Evolutionary conservation across 2,329 filamentous ascomycete genomes (phyloP), one percentile per base, ranked within the genome.

Genomic region (Talaromyces rugulosus): DNA sequence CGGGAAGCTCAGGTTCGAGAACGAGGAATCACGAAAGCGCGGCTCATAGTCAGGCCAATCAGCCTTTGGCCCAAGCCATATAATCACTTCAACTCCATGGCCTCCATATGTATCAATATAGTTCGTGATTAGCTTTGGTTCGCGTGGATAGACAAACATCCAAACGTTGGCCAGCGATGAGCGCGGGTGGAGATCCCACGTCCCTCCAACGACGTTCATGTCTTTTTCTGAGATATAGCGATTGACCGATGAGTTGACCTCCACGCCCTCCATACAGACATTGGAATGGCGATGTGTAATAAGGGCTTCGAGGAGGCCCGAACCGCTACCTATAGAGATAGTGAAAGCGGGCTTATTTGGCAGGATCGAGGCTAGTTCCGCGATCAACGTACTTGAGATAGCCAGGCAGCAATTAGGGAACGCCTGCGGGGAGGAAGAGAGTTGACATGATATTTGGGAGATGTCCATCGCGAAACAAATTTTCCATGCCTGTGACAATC

Each of bases 131-230:
- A 85, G 68, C 3, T 69, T 75, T 3, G 80, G 74, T n/a, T 80
- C 72, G 14, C 81, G 77, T 0, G 83, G 83, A 66, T 85, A 85
- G 30, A 84, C 79, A 70, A 85, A 84, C 63, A 85, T 70, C 78
- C 82, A 80, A n/a, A 72, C 73, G 0, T 66, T 62, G 8, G 80
- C 80, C n/a, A 77, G 65, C 5, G 70, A 63, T 3, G 80, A 81
- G 11, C 78, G 70, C 1, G 74, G 60, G 58, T 77, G 76, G 8
- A 83, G 65, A 34, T 75, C 77, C 67, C 78, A 78, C 0, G 80
- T 78, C 1, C 79, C 80, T 7, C 70, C 61, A 5, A 84, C 82
- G 8, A 73, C 66, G 51, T 78, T 69, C 66, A 83, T 74, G 14
- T 75, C 67, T 14, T 77, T 64, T 23, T 72, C 69, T 0, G 77